Evolutionary conservation across 129 eudicot genomes (phyloP).

Genomic region (Ambrosia trifida): DNA sequence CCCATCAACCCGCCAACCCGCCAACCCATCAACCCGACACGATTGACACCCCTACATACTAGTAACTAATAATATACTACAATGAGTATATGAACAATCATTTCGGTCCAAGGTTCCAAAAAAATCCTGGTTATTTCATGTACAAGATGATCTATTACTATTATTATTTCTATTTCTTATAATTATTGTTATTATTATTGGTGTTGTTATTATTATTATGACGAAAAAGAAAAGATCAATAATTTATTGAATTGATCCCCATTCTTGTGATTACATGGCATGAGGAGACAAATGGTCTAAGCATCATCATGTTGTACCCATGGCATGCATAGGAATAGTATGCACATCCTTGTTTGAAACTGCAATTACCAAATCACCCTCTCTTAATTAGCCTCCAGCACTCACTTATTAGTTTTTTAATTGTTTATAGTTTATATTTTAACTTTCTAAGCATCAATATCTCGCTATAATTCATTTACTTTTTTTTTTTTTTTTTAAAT

Average conservation of each 20-base stretch:
- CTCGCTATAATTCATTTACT: not conserved
- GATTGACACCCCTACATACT: no score
- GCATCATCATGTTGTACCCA: conserved; percentile 37
- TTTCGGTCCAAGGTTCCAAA: not conserved
- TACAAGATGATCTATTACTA: not conserved
- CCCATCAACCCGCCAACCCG: no score
- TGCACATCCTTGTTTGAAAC: conserved; percentile 24
- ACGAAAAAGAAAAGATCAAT: not conserved
- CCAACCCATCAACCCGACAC: no score
- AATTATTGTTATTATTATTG: not conserved
- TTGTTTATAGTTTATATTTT: not conserved
- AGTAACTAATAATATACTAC: no score
- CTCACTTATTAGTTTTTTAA: not conserved
- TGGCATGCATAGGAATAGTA: conserved; percentile 34
- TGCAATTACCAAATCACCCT: conserved; percentile 23
- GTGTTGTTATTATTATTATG: not conserved
- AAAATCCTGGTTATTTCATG: not conserved
- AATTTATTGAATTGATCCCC: conserved; percentile 26
- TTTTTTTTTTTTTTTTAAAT: no score
- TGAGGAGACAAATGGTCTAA: conserved; percentile 37
- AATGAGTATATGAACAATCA: not conserved
- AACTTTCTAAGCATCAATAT: not conserved
- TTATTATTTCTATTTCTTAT: no score
- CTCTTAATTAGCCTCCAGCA: not conserved
- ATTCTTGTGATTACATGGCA: conserved; percentile 40